Evolutionary conservation across 2,329 filamentous ascomycete species (phyloP), one percentile per base, ranked within the genome.

Genomic region (Cladobotryum protrusum): DNA sequence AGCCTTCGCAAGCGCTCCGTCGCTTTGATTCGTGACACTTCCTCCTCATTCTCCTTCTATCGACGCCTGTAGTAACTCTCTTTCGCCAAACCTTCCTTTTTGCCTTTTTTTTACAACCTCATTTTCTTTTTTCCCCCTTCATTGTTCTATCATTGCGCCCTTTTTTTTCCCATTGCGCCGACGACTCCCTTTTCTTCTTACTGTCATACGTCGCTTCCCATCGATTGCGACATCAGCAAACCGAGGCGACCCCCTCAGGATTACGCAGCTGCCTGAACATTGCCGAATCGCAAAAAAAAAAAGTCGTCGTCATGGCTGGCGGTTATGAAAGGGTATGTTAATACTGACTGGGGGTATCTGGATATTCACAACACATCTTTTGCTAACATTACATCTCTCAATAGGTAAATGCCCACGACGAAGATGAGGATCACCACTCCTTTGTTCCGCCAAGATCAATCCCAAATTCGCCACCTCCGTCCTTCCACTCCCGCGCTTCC

Each of bases 401-500:
- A 33, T 60, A 83, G 79, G 73, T 85, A 46, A 78, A 79, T 61
- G 75, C 72, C 62, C 77, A 77, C 55, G 80, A 83, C 58, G 75
- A 78, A 50, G 77, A 82, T 50, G 73, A 80, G 37, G 47, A 50
- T 14, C 51, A 41, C 29, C 18, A 47, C 14, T 41, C 20, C 13
- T 48, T 53, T 47, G 43, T 39, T 13, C 43, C 49, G 47, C 43
- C 43, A 37, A 65, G 75, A 54, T 79, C 80, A 18, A 65, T 76
- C 54, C 79, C 80, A 36, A 76, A 72, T 65, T 86, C 82, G 24
- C 82, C 83, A 45, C 83, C 83, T 35, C 92, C 92, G 2, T 96
- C 92, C 1, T 97, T 96, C 69, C 89, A 84, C 66, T 96, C 91
- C 43, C 82, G 87, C 64, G 77, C 86, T 32, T 89, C 89, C 71